phyloP scores from a whole-genome alignment of 129 eudicot species.

The Artemisia argyi region DNA sequence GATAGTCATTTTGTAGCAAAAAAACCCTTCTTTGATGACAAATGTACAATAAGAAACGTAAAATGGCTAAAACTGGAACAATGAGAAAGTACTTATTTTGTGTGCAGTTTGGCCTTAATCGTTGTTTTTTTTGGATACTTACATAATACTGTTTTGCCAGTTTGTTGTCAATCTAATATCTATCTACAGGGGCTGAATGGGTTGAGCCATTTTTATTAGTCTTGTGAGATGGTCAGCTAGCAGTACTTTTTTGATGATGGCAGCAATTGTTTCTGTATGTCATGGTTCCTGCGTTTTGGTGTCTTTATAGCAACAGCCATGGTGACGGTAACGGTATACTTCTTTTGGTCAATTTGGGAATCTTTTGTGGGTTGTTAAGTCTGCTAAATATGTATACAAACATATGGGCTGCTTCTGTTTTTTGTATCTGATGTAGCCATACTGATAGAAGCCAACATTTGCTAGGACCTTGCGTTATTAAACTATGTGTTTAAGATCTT shows the following conservation, averaged over 20 bases:
- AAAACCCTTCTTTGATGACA: too few relatives aligned
- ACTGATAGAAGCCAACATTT: conserved; percentile 27
- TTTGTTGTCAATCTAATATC: neutral
- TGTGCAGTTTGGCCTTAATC: neutral
- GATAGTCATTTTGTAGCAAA: too few relatives aligned
- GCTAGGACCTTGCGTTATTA: conserved; percentile 7
- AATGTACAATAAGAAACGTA: too few relatives aligned
- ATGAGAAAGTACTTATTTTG: neutral
- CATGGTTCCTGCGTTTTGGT: conserved; percentile 21
- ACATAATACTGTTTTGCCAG: neutral
- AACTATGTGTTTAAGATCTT: neutral
- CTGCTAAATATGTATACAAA: conserved; percentile 13
- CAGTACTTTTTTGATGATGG: conserved; percentile 24
- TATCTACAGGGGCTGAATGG: conserved; percentile 5
- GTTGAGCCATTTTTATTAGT: conserved; percentile 18
- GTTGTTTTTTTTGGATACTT: neutral
- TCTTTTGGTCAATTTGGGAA: conserved; percentile 9
- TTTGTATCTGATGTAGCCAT: conserved; percentile 25
- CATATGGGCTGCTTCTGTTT: conserved; percentile 32
- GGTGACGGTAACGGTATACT: conserved; percentile 13
- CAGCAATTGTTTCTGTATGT: conserved; percentile 13
- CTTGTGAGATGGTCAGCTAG: conserved; percentile 20
- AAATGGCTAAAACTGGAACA: too few relatives aligned
- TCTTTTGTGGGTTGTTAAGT: conserved; percentile 16
- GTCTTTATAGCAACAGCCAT: neutral